Base-by-base conservation (phyloP, 2,329 filamentous ascomycete species). In the Epichloe elymi region DNA sequence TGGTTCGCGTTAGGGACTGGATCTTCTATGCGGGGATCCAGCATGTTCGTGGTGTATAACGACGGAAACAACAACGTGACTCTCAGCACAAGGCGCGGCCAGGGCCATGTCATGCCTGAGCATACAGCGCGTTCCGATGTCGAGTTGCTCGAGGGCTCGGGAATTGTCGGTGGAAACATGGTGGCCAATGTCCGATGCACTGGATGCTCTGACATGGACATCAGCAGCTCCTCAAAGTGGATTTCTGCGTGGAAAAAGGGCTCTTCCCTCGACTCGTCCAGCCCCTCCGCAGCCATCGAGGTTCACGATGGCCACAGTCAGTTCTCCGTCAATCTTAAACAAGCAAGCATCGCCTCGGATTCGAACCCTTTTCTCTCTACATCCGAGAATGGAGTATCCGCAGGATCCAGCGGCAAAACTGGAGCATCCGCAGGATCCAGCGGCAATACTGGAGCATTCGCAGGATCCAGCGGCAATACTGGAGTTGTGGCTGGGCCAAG, bases 31-130 rank as follows among this genome's bases (percentile, higher is more conserved):
- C 40, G 61, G 14, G 75, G 72, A 37, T 63, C 80, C 48, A 75
- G 79, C 60, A 81, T 84, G 51, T 83, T 85, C 60, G 56, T 85
- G 58, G 70, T 83, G 56, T 85, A 85, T 62, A 65, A 75, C 46
- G 71, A 80, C 55, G 78, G 78, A 52, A 55, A 58, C 2, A 74
- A 74, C 54, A 83, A 83, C 58, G 70, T 84, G 20, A 85, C 81
- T 1, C 61, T 85, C 49, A 83, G 80, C 54, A 72, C 79, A 1
- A 75, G 82, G 20, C 57, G 62, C 3, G 78, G 74, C 33, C 65
- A 58, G 1, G 70, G 71, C 10, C 68, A 83, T 55, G 54, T 61
- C 36, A 63, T 69, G 66, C 82, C 82, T 0, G 44, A 63, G 26
- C 73, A 75, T 62, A 66, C 65, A 1, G 57, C 63, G 1, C 64